Evolutionary conservation across 768 basidiomycete species (phyloP).

Genomic region (Tremella mesenterica): DNA sequence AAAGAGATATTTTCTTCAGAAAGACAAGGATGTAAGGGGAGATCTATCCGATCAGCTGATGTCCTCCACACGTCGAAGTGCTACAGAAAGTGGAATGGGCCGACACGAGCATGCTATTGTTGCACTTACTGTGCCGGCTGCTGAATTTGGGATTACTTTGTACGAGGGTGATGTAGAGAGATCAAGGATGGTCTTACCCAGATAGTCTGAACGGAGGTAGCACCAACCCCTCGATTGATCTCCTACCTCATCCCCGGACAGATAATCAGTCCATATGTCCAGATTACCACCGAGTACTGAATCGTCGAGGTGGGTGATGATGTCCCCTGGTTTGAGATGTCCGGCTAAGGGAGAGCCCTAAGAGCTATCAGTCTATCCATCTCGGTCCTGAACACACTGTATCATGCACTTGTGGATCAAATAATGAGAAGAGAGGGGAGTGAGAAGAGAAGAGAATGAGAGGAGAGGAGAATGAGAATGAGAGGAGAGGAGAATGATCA

Average conservation of each 20-base stretch:
- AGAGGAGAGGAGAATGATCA: too few species aligned
- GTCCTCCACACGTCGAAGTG: too few species aligned
- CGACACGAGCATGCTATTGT: too few species aligned
- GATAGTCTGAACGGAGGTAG: slow-evolving; percentile 42
- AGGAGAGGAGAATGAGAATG: too few species aligned
- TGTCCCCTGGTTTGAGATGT: slow-evolving; percentile 53
- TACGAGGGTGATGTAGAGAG: neutral
- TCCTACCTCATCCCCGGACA: slow-evolving; percentile 50
- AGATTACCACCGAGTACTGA: slow-evolving; percentile 44
- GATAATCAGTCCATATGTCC: slow-evolving; percentile 36
- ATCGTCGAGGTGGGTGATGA: slow-evolving; percentile 65
- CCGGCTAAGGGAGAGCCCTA: slow-evolving; percentile 59
- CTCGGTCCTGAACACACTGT: too few species aligned
- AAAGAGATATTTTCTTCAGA: slow-evolving; percentile 43
- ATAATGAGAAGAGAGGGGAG: neutral
- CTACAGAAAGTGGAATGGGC: too few species aligned
- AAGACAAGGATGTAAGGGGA: slow-evolving; percentile 50
- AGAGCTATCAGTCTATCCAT: neutral
- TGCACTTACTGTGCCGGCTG: slow-evolving; percentile 1
- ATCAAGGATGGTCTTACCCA: slow-evolving; percentile 32
- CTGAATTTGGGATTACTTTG: neutral
- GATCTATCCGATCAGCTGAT: too few species aligned
- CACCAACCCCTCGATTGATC: slow-evolving; percentile 56
- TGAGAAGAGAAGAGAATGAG: neutral
- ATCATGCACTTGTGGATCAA: neutral